These are phyloP conservation scores for Trypanosoma theileri DNA, from an alignment of 208 protist species.

Conservation along the genomic window DNA sequence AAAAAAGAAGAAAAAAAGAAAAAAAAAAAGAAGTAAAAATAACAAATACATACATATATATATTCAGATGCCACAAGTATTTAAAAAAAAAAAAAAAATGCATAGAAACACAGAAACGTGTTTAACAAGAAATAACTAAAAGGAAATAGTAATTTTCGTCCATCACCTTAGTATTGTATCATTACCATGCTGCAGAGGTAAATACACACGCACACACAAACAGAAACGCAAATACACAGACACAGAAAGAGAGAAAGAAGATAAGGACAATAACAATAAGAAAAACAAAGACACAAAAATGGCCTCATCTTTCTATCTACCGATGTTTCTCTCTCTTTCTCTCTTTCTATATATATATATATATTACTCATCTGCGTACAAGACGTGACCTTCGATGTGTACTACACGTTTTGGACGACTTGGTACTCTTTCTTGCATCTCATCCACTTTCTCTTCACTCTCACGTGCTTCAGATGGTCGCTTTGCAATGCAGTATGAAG, in stretches of 20 bases:
- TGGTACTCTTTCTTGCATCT: constrained; percentile 28
- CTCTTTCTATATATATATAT: constrained; percentile 14
- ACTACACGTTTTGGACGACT: constrained; percentile 35
- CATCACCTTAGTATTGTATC: no score
- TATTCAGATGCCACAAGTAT: neutral
- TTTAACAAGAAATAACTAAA: neutral
- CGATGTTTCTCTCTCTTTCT: neutral
- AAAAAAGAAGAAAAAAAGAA: constrained; percentile 6
- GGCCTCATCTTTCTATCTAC: neutral
- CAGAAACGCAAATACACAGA: neutral
- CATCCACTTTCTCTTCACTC: neutral
- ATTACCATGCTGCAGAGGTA: no score
- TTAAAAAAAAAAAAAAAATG: neutral
- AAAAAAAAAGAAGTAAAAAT: neutral
- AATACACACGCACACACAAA: neutral
- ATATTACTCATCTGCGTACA: constrained; percentile 47
- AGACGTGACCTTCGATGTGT: constrained; percentile 59
- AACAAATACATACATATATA: constrained; percentile 15
- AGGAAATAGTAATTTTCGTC: no score
- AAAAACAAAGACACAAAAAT: constrained; percentile 11
- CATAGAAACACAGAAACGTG: neutral
- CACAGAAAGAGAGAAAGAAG: constrained; percentile 7
- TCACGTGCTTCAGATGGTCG: neutral
- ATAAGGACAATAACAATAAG: constrained; percentile 16
- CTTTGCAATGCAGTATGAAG: constrained; percentile 13